Evolutionary conservation across 2,329 filamentous ascomycete genomes (phyloP).

Genomic region (Ophiostoma piceae): DNA sequence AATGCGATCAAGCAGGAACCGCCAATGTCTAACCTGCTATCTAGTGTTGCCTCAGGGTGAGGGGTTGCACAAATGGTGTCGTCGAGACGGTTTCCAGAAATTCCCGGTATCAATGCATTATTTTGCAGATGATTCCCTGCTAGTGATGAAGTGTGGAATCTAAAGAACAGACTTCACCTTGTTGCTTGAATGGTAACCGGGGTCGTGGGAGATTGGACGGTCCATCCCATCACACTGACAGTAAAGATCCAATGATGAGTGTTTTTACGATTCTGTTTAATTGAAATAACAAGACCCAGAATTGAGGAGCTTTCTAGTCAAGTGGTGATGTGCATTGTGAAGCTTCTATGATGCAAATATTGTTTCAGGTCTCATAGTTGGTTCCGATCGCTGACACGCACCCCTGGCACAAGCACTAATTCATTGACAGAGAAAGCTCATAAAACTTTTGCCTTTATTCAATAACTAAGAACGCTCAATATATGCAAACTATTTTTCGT

Average conservation of each 20-base stretch:
- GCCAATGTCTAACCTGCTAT: not conserved
- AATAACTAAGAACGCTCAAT: not conserved
- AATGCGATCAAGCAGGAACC: not conserved
- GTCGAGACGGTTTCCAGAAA: conserved; percentile 1
- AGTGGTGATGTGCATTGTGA: conserved; percentile 18
- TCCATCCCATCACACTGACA: not conserved
- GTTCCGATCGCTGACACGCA: not conserved
- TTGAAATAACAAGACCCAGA: too few species aligned
- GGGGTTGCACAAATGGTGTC: conserved; percentile 1
- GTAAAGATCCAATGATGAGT: not conserved
- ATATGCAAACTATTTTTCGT: not conserved
- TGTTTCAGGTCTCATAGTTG: conserved; percentile 15
- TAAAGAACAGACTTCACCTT: not conserved
- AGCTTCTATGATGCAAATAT: conserved; percentile 19
- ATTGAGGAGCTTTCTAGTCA: too few species aligned
- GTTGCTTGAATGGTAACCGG: not conserved
- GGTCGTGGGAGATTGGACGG: not conserved
- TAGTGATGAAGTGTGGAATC: not conserved
- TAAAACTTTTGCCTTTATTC: not conserved
- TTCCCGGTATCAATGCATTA: conserved; percentile 2
- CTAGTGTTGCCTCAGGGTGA: not conserved
- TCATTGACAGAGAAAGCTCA: not conserved
- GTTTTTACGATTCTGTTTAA: too few species aligned
- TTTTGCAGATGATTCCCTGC: not conserved
- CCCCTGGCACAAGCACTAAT: not conserved